phyloP scores from a whole-genome alignment of 1,284 basidiomycete species.

The Heterobasidion occidentale region DNA sequence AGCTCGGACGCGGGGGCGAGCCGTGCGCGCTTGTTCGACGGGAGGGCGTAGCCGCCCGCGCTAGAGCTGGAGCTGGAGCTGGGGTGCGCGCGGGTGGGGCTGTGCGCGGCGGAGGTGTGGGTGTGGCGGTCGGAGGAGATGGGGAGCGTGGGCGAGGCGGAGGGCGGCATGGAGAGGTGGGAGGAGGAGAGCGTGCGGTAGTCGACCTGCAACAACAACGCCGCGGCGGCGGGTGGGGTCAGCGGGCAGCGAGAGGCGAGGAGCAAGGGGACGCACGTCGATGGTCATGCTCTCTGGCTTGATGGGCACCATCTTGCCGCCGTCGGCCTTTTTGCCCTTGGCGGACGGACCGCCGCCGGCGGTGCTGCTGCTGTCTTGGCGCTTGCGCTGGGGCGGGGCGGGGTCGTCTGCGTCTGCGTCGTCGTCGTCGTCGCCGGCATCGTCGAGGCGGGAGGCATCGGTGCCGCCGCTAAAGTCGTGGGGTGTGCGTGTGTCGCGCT shows the following conservation, averaged over 20 bases:
- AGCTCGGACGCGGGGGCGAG: not conserved
- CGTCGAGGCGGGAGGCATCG: conserved; percentile 28
- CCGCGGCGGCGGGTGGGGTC: not conserved
- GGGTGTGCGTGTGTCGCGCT: conserved; percentile 36
- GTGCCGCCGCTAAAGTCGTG: conserved; percentile 29
- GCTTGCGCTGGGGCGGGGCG: conserved; percentile 15
- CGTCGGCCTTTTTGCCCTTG: conserved; percentile 1
- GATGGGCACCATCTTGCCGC: conserved; percentile 1
- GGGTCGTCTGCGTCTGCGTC: conserved; percentile 23
- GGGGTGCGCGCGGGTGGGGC: conserved; percentile 1
- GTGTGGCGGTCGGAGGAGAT: conserved; percentile 24
- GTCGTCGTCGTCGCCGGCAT: conserved; percentile 37
- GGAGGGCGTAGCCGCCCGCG: conserved; percentile 16
- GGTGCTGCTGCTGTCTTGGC: conserved; percentile 14
- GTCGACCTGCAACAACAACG: conserved; percentile 13
- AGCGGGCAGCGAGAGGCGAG: not conserved
- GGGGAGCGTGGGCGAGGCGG: conserved; percentile 16
- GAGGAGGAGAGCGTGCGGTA: conserved; percentile 16
- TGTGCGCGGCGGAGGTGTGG: conserved; percentile 9
- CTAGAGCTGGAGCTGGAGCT: conserved; percentile 10
- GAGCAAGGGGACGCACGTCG: conserved; percentile 1
- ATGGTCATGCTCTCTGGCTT: conserved; percentile 6
- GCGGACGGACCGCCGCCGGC: conserved; percentile 5
- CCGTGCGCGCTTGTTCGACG: conserved; percentile 10
- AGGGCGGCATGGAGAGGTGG: conserved; percentile 4